Evolutionary conservation across 768 basidiomycete species (phyloP), one percentile per base, ranked within the genome.

Genomic region (Chalciporus chontae): DNA sequence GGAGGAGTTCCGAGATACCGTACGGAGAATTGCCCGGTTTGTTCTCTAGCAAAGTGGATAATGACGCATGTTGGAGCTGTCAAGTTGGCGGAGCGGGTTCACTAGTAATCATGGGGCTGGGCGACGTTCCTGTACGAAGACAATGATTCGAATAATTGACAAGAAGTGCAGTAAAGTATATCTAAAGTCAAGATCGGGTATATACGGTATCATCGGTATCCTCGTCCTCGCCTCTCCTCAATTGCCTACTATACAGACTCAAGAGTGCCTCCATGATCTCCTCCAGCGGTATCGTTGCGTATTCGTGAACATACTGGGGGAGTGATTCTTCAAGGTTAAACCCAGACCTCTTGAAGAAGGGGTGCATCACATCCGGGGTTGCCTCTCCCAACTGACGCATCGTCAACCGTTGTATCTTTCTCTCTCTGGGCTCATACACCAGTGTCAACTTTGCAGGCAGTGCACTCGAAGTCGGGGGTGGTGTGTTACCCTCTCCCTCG

Each of bases 251-350:
- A 60, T 93, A 93, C 51, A 93, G 41, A 59, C 81, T 84, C 48
- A 92, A 62, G 15, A 93, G 69, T 15, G 81, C 78, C 59, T 89
- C 87, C 82, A 90, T 87, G 44, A 94, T 88, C 62, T 87, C 80
- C 69, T 91, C 90, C 42, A 92, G 69, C 3, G 91, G 88, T 48
- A 76, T 70, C n/a, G 88, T 85, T 6, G 87, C 91, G 53, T 88
- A 92, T 66, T 94, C 90, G 50, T 92, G 80, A 32, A 93, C 86
- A 59, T 90, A 91, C 55, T 88, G 87, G 11, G 90, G 90, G n/a
- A 92, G 62, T 0, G 87, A 84, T 54, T 90, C 88, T 62, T 90
- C 86, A 43, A 92, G 68, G 62, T 81, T 90, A 70, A 92, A 89
- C 0, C 89, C 87, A 2, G 87, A 82, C 61, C 82, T 87, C 60